A percentile compares a stretch with the other conserved stretches of the same genome.
Evolutionary conservation across 2,329 filamentous ascomycete genomes (phyloP).

Genomic region (Aspergillus ruber): DNA sequence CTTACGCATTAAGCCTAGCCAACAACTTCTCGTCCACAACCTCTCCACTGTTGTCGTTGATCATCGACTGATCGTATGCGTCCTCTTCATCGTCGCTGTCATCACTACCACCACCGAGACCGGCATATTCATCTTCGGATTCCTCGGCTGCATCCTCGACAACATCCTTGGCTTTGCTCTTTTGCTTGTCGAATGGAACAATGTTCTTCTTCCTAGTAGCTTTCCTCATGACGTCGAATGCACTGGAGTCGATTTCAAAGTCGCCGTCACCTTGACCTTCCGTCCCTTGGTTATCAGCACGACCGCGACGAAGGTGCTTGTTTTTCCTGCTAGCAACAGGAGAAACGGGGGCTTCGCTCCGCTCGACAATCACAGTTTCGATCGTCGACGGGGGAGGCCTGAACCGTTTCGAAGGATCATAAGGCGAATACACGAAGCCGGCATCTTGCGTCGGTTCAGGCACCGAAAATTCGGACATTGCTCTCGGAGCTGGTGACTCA

Average conservation of each 20-base stretch:
- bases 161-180: conserved; percentile 78
- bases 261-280: conserved; percentile 34
- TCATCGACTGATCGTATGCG: conserved; percentile 76
- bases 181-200: conserved; percentile 70
- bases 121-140: conserved; percentile 96
- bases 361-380: conserved; percentile 57
- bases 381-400: conserved; percentile 60
- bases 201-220: conserved; percentile 50
- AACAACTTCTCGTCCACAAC: conserved; percentile 73
- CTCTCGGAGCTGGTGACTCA: conserved; percentile 29
- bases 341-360: conserved; percentile 46
- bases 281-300: conserved; percentile 40
- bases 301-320: conserved; percentile 45
- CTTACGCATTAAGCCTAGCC: conserved; percentile 84
- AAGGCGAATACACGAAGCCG: conserved; percentile 68
- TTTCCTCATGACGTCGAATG: conserved; percentile 66
- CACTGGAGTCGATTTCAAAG: conserved; percentile 41
- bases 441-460: conserved; percentile 74
- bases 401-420: conserved; percentile 60
- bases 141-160: conserved; percentile 92
- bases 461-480: conserved; percentile 58
- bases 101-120: conserved; percentile 80
- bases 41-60: conserved; percentile 74
- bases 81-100: conserved; percentile 74
- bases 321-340: conserved; percentile 59